Evolutionary conservation across 257 asterid species (phyloP).

Genomic region (Plantago major): DNA sequence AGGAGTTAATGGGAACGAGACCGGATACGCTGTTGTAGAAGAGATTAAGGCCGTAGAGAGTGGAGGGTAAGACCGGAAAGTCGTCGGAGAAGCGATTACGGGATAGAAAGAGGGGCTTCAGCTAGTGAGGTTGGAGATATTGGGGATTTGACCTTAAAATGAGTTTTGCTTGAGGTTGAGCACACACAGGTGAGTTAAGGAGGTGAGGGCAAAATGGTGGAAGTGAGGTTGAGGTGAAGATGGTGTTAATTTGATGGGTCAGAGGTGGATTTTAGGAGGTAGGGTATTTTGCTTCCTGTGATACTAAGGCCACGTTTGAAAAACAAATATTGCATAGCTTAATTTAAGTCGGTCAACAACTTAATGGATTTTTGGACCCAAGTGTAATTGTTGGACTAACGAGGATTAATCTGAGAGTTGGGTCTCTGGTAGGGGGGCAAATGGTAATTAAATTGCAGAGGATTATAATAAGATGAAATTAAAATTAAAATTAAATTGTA

Average conservation of each 20-base stretch:
- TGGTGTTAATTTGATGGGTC: constrained; percentile 40
- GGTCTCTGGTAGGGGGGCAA: too few species aligned
- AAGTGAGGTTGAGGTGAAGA: constrained; percentile 41
- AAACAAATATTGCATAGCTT: too few species aligned
- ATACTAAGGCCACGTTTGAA: too few species aligned
- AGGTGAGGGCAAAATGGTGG: constrained; percentile 40
- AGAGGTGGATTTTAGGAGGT: constrained; percentile 50
- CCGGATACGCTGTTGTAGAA: constrained; percentile 67
- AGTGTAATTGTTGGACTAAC: too few species aligned
- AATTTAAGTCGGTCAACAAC: too few species aligned
- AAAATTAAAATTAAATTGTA: too few species aligned
- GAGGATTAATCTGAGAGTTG: too few species aligned
- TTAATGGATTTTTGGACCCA: too few species aligned
- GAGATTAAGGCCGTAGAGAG: constrained; percentile 72
- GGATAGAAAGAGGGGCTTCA: constrained; percentile 55
- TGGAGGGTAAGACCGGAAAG: constrained; percentile 38
- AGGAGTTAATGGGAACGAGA: constrained; percentile 33
- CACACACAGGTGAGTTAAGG: constrained; percentile 52
- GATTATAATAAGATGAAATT: too few species aligned
- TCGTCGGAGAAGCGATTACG: constrained; percentile 62
- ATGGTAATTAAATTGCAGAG: too few species aligned
- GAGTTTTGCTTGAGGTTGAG: constrained; percentile 62
- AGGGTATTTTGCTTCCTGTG: too few species aligned
- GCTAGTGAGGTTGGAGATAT: constrained; percentile 56
- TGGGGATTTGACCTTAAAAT: constrained; percentile 62